Percentiles rank a stretch among this genome's conserved stretches.
These are phyloP conservation scores for Apiospora aurea DNA, from an alignment of 2,329 filamentous ascomycete genomes.

Conservation along the genomic window DNA sequence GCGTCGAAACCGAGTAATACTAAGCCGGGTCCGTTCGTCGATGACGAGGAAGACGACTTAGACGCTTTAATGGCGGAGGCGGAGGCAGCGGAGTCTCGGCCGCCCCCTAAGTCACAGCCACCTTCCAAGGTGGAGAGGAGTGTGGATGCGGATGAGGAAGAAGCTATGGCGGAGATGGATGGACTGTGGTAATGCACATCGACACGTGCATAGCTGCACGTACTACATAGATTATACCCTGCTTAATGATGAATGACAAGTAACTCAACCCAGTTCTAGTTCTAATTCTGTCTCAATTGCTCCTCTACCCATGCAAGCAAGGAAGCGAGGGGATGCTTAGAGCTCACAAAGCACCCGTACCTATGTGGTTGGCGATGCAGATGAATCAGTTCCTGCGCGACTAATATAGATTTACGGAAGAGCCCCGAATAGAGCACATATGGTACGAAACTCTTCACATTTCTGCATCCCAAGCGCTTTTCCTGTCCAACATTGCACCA, in stretches of 20 bases:
- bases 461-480: too few relatives aligned
- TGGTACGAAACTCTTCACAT: too few relatives aligned
- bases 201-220: neutral
- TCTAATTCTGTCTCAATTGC: too few relatives aligned
- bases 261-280: neutral
- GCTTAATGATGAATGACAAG: constrained; percentile 13
- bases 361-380: too few relatives aligned
- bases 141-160: constrained; percentile 66
- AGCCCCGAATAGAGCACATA: too few relatives aligned
- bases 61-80: constrained; percentile 52
- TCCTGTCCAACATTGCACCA: too few relatives aligned
- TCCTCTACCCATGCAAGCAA: too few relatives aligned
- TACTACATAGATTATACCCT: neutral
- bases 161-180: constrained; percentile 71
- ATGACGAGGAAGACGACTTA: constrained; percentile 48
- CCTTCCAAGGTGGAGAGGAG: constrained; percentile 25
- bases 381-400: neutral
- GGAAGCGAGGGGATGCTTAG: too few relatives aligned
- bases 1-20: constrained; percentile 26
- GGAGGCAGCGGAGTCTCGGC: constrained; percentile 39
- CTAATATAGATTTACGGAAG: too few relatives aligned
- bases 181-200: constrained; percentile 54
- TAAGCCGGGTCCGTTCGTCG: constrained; percentile 6
- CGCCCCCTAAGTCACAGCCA: constrained; percentile 27
- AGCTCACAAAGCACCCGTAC: too few relatives aligned